phyloP scores from a whole-genome alignment of 306 rosid genomes.

The Quillaja saponaria region DNA sequence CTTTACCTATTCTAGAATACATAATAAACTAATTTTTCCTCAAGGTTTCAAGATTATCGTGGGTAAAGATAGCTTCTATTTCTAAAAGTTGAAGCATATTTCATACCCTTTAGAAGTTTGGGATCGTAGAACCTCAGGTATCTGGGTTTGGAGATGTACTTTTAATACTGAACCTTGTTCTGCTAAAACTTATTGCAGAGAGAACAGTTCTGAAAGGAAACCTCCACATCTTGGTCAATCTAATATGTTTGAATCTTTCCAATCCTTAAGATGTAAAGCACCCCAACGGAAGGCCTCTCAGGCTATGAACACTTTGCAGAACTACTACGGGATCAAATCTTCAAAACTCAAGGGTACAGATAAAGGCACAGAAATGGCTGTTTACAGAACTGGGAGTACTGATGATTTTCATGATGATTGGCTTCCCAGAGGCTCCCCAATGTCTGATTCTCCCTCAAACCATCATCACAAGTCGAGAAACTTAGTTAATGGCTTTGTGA shows the following conservation, averaged over 20 bases:
- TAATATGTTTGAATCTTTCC: constrained; percentile 44
- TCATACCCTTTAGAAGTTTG: background rate
- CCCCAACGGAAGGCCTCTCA: constrained; percentile 48
- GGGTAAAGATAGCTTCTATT: too few relatives aligned
- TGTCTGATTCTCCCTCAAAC: constrained; percentile 35
- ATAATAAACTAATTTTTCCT: too few relatives aligned
- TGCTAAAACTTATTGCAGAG: constrained; percentile 43
- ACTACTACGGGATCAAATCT: constrained; percentile 64
- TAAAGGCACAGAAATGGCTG: constrained; percentile 64
- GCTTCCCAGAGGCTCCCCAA: constrained; percentile 47
- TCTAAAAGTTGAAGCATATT: constrained; percentile 1
- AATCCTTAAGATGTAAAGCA: constrained; percentile 46
- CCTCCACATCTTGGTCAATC: constrained; percentile 45
- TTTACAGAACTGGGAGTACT: constrained; percentile 47
- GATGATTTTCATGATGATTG: constrained; percentile 43
- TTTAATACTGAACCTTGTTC: constrained; percentile 24
- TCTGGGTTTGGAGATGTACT: constrained; percentile 17
- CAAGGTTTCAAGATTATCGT: too few relatives aligned
- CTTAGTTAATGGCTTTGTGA: constrained; percentile 41
- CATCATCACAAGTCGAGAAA: constrained; percentile 44
- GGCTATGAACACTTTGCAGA: constrained; percentile 68
- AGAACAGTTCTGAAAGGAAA: constrained; percentile 31
- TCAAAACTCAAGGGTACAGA: constrained; percentile 27
- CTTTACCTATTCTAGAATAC: constrained; percentile 6
- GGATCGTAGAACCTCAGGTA: constrained; percentile 8